Conservation (phyloP, 139 green algal species). For the Chlorella sp. region DNA sequence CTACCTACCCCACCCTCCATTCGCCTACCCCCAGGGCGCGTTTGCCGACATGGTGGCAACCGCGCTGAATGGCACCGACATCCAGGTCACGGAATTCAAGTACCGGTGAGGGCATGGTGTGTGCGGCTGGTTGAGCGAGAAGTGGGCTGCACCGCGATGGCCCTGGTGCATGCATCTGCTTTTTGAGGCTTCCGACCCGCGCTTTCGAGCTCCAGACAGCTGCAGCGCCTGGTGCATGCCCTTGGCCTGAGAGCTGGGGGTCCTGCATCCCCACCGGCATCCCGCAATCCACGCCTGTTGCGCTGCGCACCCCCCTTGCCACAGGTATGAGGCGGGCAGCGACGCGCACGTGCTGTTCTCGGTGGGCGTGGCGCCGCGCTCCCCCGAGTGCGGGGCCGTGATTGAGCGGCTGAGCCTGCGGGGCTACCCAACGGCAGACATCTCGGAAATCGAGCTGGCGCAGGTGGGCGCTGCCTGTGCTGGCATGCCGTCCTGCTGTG, state of each 20-base stretch:
- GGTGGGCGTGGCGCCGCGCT: constrained; percentile 50
- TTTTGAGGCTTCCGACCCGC: too few species aligned
- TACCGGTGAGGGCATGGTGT: constrained; percentile 70
- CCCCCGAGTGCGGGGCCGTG: constrained; percentile 53
- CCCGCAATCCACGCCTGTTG: too few species aligned
- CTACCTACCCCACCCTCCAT: too few species aligned
- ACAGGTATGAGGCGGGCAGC: constrained; percentile 66
- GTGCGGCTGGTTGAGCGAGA: too few species aligned
- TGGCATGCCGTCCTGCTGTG: too few species aligned
- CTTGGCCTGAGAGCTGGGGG: too few species aligned
- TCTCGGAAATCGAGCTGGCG: constrained; percentile 72
- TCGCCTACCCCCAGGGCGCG: constrained; percentile 34
- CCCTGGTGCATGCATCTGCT: too few species aligned
- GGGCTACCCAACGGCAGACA: constrained; percentile 75
- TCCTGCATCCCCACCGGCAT: too few species aligned
- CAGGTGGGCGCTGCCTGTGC: constrained; percentile 41
- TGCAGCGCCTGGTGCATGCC: too few species aligned
- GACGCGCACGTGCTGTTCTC: constrained; percentile 77
- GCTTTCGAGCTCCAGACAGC: too few species aligned
- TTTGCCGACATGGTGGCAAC: constrained; percentile 74
- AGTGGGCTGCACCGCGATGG: too few species aligned
- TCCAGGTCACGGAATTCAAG: constrained; percentile 94
- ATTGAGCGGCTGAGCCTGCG: constrained; percentile 68
- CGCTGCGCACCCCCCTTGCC: not conserved
- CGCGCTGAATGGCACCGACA: constrained; percentile 35